Evolutionary conservation across 2,329 filamentous ascomycete species (phyloP), one percentile per base, ranked within the genome.

Genomic region (Aspergillus brasiliensis): DNA sequence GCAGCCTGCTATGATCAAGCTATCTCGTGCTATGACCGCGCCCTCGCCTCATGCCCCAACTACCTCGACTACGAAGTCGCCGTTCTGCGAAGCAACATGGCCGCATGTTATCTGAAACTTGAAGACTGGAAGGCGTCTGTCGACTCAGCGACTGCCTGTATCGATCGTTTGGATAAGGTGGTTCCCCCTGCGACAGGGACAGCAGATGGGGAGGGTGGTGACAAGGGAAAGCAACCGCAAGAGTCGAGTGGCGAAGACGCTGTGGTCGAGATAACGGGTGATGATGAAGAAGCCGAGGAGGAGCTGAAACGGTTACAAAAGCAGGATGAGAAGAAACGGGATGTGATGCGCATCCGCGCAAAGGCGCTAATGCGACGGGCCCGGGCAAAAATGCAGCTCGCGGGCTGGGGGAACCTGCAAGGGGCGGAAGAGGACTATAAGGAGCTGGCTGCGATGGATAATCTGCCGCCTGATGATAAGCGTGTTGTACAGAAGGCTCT

Each of bases 11-110:
- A 90, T 76, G 84, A 88, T 58, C 87, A 89, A 63, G 94, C 94
- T 42, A 88, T 98, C 63, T 85, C 88, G 66, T 89, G 85, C 62
- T 98, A 98, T 78, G 89, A 92, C 69, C 86, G 89, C 65, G 93
- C 95, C 21, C 82, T 96, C 3, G 83, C 86, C 11, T 84, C 88
- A 7, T 93, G 91, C 69, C 94, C 94, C 2, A 88, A 86, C 65
- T 96, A 96, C 73, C 85, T 96, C 25, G 88, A 94, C 73, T 97
- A 91, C 78, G 92, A 97, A 67, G 83, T 94, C 63, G 92, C 93
- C 25, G 91, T 98, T 8, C 82, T 98, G 5, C 87, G 89, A 60
- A 92, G 90, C 73, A 98, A 98, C 79, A 89, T 97, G 65, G 86
- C 94, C 1, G 94, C 93, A 8, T 97, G 92, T 72, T 87, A 97